phyloP scores from a whole-genome alignment of 495 filamentous ascomycete species.

The Neurospora sp. region DNA sequence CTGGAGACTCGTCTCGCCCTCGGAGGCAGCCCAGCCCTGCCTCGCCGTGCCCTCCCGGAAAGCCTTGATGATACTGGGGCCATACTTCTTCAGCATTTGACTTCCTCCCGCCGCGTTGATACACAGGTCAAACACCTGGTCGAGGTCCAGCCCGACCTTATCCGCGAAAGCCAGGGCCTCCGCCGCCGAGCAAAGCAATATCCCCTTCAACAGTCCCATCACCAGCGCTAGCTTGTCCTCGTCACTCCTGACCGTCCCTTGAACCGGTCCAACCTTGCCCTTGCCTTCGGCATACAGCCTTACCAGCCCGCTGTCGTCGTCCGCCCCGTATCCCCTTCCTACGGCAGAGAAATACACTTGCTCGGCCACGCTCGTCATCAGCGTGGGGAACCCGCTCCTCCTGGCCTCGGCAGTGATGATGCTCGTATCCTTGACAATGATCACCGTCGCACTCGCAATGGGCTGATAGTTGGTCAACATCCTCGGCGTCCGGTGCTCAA shows the following conservation, averaged over 20 bases:
- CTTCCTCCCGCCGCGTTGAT: conserved; percentile 62
- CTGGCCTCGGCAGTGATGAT: conserved; percentile 68
- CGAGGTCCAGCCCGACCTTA: conserved; percentile 50
- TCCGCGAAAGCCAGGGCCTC: conserved; percentile 60
- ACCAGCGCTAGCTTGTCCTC: conserved; percentile 44
- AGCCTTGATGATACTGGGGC: conserved; percentile 43
- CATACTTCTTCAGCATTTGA: conserved; percentile 47
- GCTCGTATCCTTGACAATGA: conserved; percentile 71
- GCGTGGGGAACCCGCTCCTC: conserved; percentile 50
- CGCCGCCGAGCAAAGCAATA: conserved; percentile 54
- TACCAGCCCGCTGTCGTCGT: conserved; percentile 64
- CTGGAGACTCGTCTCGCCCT: conserved; percentile 16
- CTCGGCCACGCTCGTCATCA: conserved; percentile 61
- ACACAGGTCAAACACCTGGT: conserved; percentile 57
- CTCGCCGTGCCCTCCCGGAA: conserved; percentile 17
- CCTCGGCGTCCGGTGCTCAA: conserved; percentile 60
- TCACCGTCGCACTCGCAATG: conserved; percentile 59
- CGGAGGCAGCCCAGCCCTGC: conserved; percentile 5
- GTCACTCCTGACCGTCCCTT: conserved; percentile 29
- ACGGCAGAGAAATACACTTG: conserved; percentile 56
- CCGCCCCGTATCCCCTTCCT: conserved; percentile 48
- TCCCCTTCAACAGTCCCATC: conserved; percentile 47
- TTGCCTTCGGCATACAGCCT: conserved; percentile 45
- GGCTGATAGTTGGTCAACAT: conserved; percentile 61
- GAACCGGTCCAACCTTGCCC: conserved; percentile 25